Evolutionary conservation across 2,329 filamentous ascomycete genomes (phyloP).

Genomic region (Hypocrella siamensis): DNA sequence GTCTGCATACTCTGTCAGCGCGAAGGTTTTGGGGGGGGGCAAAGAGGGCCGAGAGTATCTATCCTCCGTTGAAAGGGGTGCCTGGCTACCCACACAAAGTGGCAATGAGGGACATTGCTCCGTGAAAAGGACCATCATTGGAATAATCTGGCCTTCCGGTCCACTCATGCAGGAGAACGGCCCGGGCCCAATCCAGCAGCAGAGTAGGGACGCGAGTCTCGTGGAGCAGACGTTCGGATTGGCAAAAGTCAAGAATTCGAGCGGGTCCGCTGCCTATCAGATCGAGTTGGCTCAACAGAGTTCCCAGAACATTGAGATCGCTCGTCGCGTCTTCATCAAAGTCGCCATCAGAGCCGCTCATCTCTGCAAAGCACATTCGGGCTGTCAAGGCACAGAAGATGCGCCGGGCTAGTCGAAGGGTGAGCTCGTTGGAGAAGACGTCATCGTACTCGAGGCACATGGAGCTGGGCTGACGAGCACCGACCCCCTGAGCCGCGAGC

Average conservation of each 20-base stretch:
- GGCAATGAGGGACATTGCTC: conserved; percentile 58
- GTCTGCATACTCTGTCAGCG: conserved; percentile 6
- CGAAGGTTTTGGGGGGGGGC: too few species aligned
- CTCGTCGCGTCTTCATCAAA: conserved; percentile 13
- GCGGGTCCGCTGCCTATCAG: conserved; percentile 28
- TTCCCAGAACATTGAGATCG: conserved; percentile 28
- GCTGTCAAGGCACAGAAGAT: conserved; percentile 41
- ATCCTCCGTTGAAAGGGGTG: too few species aligned
- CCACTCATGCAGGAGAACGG: conserved; percentile 67
- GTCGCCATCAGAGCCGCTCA: conserved; percentile 20
- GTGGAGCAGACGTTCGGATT: conserved; percentile 35
- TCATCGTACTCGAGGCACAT: conserved; percentile 47
- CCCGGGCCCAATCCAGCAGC: conserved; percentile 56
- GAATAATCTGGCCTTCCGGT: conserved; percentile 56
- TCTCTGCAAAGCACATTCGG: conserved; percentile 32
- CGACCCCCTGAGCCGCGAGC: conserved; percentile 27
- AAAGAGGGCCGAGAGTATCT: too few species aligned
- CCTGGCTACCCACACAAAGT: conserved; percentile 56
- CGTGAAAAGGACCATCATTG: conserved; percentile 56
- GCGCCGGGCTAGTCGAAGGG: conserved; percentile 40
- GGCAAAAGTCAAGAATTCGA: conserved; percentile 30
- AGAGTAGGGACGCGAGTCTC: conserved; percentile 41
- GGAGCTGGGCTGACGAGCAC: conserved; percentile 28
- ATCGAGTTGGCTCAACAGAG: conserved; percentile 37
- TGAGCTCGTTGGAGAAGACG: conserved; percentile 44